phyloP scores from a whole-genome alignment of 75 land plant species.

The Pinus tabuliformis region DNA sequence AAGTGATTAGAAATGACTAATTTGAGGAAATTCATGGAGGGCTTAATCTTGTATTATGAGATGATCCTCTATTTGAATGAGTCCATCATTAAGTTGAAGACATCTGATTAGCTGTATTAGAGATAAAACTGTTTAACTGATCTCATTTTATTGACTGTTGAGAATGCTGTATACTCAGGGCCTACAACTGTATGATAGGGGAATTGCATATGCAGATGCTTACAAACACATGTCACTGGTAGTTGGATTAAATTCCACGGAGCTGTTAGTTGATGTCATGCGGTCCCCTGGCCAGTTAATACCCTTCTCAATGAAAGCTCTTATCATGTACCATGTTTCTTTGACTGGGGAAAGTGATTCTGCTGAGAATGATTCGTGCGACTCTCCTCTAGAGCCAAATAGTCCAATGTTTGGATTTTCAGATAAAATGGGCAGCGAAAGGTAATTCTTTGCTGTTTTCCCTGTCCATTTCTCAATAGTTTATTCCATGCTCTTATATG shows the following conservation, averaged over 20 bases:
- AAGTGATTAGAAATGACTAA: not conserved
- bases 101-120: not conserved
- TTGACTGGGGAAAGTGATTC: slow-evolving; percentile 80
- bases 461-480: no score
- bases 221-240: slow-evolving; percentile 83
- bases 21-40: not conserved
- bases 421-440: slow-evolving; percentile 52
- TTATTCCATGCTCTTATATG: no score
- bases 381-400: slow-evolving; percentile 82
- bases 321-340: slow-evolving; percentile 75
- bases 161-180: slow-evolving; percentile 35
- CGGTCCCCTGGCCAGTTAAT: slow-evolving; percentile 85
- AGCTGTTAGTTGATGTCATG: slow-evolving; percentile 88
- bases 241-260: slow-evolving; percentile 79
- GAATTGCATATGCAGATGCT: slow-evolving; percentile 49
- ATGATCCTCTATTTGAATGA: not conserved
- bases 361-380: slow-evolving; percentile 84
- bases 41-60: not conserved
- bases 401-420: slow-evolving; percentile 63
- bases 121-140: not conserved
- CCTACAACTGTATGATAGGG: slow-evolving; percentile 47
- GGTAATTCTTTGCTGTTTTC: slow-evolving; percentile 25
- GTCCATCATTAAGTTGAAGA: not conserved
- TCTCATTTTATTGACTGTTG: not conserved
- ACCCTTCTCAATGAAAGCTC: slow-evolving; percentile 73